Evolutionary conservation across 1,284 basidiomycete species (phyloP).

Genomic region (Vanrija pseudolonga): DNA sequence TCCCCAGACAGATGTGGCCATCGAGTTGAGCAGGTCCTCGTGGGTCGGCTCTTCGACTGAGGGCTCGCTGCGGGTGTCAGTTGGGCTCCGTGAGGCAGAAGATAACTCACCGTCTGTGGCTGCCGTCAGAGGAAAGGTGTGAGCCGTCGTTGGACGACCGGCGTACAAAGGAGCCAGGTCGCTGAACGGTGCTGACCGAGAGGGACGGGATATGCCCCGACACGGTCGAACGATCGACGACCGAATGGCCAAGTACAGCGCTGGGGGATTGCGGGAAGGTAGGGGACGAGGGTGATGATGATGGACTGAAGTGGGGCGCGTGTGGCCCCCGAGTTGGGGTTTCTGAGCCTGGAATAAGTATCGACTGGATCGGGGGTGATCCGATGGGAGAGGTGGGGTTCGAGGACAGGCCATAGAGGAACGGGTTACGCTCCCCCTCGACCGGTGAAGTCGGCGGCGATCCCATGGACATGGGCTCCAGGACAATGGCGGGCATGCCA

Average conservation of each 20-base stretch:
- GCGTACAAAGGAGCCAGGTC: slow-evolving; percentile 7
- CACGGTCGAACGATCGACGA: neutral
- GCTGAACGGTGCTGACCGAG: slow-evolving; percentile 10
- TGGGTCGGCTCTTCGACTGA: slow-evolving; percentile 17
- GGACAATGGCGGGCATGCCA: slow-evolving; percentile 47
- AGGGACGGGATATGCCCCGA: slow-evolving; percentile 15
- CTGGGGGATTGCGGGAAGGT: neutral
- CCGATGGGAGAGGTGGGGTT: slow-evolving; percentile 3
- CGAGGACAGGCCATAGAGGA: slow-evolving; percentile 11
- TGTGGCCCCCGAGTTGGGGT: slow-evolving; percentile 2
- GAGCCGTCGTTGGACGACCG: slow-evolving; percentile 18
- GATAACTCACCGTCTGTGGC: slow-evolving; percentile 24
- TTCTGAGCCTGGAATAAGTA: slow-evolving; percentile 6
- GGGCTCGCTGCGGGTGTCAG: neutral
- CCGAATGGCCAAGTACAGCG: neutral
- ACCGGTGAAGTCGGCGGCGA: slow-evolving; percentile 23
- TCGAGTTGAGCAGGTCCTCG: slow-evolving; percentile 30
- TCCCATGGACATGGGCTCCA: slow-evolving; percentile 38
- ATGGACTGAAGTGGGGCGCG: slow-evolving; percentile 7
- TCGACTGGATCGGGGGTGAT: neutral
- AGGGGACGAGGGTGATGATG: neutral
- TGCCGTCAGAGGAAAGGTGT: slow-evolving; percentile 34
- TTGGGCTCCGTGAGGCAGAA: neutral
- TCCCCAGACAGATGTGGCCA: slow-evolving; percentile 44
- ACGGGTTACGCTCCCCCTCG: neutral